Evolutionary conservation across 2,329 filamentous ascomycete species (phyloP).

Genomic region (Pyrenophora teres): DNA sequence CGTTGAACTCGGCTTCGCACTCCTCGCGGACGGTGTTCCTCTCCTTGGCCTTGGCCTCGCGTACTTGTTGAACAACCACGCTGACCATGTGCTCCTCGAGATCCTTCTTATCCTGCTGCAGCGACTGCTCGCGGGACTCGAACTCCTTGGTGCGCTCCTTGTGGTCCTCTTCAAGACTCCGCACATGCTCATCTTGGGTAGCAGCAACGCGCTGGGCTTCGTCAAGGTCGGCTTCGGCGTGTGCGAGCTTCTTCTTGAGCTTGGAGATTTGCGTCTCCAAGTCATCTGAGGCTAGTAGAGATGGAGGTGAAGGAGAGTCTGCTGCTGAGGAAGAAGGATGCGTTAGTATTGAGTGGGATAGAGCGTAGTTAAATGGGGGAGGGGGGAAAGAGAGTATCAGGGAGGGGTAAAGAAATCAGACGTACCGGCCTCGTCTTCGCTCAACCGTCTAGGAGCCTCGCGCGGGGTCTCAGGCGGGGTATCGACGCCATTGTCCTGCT

Average conservation of each 20-base stretch:
- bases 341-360: constrained; percentile 28
- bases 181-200: constrained; percentile 37
- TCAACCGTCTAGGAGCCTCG: constrained; percentile 19
- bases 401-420: constrained; percentile 10
- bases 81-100: constrained; percentile 51
- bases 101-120: constrained; percentile 46
- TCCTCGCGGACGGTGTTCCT: constrained; percentile 42
- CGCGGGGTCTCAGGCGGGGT: constrained; percentile 43
- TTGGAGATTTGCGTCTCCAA: constrained; percentile 39
- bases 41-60: constrained; percentile 47
- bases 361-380: constrained; percentile 18
- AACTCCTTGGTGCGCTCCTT: constrained; percentile 39
- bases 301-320: constrained; percentile 38
- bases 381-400: constrained; percentile 14
- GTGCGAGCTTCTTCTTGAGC: constrained; percentile 39
- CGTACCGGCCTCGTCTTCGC: constrained; percentile 26
- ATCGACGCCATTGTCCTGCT: constrained; percentile 35
- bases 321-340: constrained; percentile 24
- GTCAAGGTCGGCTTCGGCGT: constrained; percentile 37
- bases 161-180: constrained; percentile 40
- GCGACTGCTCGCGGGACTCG: constrained; percentile 35
- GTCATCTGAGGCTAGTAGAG: constrained; percentile 35
- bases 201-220: constrained; percentile 41
- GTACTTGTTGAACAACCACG: constrained; percentile 49
- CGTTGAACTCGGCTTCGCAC: constrained; percentile 40